phyloP scores from a whole-genome alignment of 2,329 filamentous ascomycete species.

The Venturia asperata region DNA sequence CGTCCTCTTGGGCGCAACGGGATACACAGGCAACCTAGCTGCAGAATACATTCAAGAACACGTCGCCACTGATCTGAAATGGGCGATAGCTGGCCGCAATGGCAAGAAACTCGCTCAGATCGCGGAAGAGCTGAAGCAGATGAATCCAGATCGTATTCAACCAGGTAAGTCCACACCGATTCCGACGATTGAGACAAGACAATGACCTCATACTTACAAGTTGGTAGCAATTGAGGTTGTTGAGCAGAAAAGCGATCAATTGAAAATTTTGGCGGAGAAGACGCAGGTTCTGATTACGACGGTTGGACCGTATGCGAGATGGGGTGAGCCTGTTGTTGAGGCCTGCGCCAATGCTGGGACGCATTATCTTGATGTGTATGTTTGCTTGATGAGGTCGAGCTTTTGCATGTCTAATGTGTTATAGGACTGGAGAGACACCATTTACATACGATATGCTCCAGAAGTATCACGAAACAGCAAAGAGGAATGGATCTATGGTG shows the following conservation, averaged over 20 bases:
- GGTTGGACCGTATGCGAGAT: constrained; percentile 56
- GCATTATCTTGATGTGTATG: constrained; percentile 57
- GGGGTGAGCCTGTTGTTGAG: constrained; percentile 57
- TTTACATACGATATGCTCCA: constrained; percentile 57
- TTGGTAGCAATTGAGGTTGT: constrained; percentile 34
- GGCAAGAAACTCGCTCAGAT: constrained; percentile 63
- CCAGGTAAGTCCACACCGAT: constrained; percentile 49
- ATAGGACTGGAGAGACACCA: constrained; percentile 54
- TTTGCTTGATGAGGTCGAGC: not conserved
- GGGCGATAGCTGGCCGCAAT: constrained; percentile 84
- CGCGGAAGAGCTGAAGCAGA: constrained; percentile 55
- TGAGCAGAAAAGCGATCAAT: constrained; percentile 43
- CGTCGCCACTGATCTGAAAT: constrained; percentile 70
- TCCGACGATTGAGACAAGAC: constrained; percentile 8
- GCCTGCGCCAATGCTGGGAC: constrained; percentile 59
- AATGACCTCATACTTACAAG: constrained; percentile 12
- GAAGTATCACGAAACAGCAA: constrained; percentile 54
- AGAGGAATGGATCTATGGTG: constrained; percentile 53
- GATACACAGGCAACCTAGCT: constrained; percentile 75
- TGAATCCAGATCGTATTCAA: constrained; percentile 61
- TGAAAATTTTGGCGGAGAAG: constrained; percentile 46
- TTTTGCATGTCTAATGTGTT: not conserved
- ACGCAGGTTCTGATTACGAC: constrained; percentile 54
- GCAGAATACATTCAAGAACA: constrained; percentile 66
- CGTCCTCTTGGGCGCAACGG: constrained; percentile 61